These are phyloP conservation scores for Debaryomyces nepalensis DNA, from an alignment of 1,139 yeast species.

Conservation along the genomic window DNA sequence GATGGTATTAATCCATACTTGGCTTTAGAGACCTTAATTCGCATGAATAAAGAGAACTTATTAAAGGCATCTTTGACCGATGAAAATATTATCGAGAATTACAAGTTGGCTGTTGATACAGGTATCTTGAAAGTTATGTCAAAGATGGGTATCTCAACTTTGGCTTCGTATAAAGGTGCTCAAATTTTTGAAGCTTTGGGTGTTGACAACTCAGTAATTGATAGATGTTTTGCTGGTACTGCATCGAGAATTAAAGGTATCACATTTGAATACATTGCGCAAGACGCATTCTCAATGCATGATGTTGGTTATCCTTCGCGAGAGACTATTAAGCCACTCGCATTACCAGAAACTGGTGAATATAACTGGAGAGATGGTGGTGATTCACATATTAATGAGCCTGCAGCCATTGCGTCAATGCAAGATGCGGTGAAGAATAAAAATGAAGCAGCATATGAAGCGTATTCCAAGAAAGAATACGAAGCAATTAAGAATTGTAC, in stretches of 20 bases:
- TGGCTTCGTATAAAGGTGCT: constrained; percentile 97
- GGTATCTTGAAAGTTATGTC: constrained; percentile 98
- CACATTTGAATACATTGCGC: constrained; percentile 93
- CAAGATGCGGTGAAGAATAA: constrained; percentile 98
- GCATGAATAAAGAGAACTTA: constrained; percentile 82
- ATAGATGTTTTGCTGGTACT: constrained; percentile 95
- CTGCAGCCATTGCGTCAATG: constrained; percentile 90
- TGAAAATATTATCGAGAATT: constrained; percentile 69
- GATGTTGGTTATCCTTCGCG: constrained; percentile 89
- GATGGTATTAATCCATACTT: constrained; percentile 95
- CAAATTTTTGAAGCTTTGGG: constrained; percentile 98
- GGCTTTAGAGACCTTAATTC: constrained; percentile 85
- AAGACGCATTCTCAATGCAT: constrained; percentile 92
- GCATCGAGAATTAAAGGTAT: constrained; percentile 97
- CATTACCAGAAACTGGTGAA: constrained; percentile 94
- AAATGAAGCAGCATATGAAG: constrained; percentile 89
- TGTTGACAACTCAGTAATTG: constrained; percentile 92
- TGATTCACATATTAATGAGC: constrained; percentile 92
- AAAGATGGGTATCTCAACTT: constrained; percentile 98
- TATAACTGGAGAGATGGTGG: constrained; percentile 99
- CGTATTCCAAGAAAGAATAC: constrained; percentile 85
- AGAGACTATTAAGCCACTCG: constrained; percentile 68
- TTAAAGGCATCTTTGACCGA: constrained; percentile 62
- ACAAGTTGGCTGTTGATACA: constrained; percentile 80
- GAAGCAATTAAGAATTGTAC: constrained; percentile 94